These are phyloP conservation scores for Coemansia sp. DNA, from an alignment of 192 early-diverging fungal genomes.

Conservation along the genomic window DNA sequence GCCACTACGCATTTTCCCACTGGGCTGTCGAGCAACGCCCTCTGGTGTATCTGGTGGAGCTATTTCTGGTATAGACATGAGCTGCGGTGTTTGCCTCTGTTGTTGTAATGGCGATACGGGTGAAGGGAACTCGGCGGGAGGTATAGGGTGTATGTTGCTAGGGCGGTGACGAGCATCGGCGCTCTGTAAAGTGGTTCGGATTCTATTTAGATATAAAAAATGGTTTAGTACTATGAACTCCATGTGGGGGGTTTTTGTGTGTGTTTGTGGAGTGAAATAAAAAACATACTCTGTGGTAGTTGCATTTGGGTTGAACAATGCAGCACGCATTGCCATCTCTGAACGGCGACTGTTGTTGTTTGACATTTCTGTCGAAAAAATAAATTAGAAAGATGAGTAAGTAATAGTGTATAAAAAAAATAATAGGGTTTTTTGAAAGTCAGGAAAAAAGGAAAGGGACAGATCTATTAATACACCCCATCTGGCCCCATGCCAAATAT, in stretches of 20 bases:
- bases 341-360: constrained; percentile 24
- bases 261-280: background rate
- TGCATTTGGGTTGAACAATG: constrained; percentile 44
- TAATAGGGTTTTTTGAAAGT: background rate
- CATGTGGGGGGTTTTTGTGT: background rate
- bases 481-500: background rate
- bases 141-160: background rate
- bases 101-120: constrained; percentile 7
- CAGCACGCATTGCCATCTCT: constrained; percentile 57
- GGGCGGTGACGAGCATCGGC: constrained; percentile 18
- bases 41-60: background rate
- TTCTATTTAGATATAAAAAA: constrained; percentile 13
- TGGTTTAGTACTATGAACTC: background rate
- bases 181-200: constrained; percentile 27
- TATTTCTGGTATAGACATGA: constrained; percentile 1
- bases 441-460: background rate
- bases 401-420: constrained; percentile 3
- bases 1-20: constrained; percentile 18
- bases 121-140: background rate
- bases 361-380: background rate
- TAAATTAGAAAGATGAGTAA: background rate
- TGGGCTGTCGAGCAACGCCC: constrained; percentile 1
- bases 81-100: constrained; percentile 7
- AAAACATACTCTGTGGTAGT: constrained; percentile 27
- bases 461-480: background rate